phyloP scores from a whole-genome alignment of 257 asterid species.

The Prunella vulgaris region DNA sequence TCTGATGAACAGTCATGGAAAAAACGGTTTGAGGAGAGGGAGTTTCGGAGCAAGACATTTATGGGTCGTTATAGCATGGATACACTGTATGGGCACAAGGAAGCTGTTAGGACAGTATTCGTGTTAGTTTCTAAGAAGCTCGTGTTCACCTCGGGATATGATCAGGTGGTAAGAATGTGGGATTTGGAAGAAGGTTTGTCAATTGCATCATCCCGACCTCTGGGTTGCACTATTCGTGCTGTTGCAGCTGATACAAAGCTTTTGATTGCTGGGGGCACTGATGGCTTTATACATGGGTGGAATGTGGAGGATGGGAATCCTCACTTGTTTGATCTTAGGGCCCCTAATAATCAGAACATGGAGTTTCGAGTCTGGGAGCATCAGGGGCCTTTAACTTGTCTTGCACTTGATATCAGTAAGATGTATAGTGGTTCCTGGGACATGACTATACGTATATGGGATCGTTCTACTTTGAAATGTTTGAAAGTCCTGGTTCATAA shows the following conservation, averaged over 20 bases:
- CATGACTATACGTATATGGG: constrained; percentile 89
- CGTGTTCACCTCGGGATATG: constrained; percentile 88
- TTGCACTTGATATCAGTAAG: constrained; percentile 65
- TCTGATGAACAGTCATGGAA: constrained; percentile 77
- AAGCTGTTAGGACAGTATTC: constrained; percentile 77
- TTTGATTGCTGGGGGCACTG: constrained; percentile 90
- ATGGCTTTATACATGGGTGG: constrained; percentile 97
- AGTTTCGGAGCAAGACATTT: constrained; percentile 78
- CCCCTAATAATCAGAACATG: constrained; percentile 44
- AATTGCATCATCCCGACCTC: constrained; percentile 71
- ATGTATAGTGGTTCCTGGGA: constrained; percentile 99
- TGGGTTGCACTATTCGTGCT: constrained; percentile 94
- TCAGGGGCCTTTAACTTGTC: constrained; percentile 87
- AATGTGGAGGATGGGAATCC: constrained; percentile 75
- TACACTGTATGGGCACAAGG: constrained; percentile 78
- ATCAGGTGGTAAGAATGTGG: constrained; percentile 93
- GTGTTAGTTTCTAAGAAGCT: constrained; percentile 77
- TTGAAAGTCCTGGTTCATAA: constrained; percentile 59
- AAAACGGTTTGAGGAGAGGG: constrained; percentile 85
- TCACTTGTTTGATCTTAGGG: constrained; percentile 64
- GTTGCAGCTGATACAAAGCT: constrained; percentile 83
- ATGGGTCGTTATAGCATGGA: constrained; percentile 80
- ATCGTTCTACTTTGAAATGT: constrained; percentile 62
- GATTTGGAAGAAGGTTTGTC: constrained; percentile 86
- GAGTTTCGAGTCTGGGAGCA: constrained; percentile 92